phyloP scores from a whole-genome alignment of 768 basidiomycete genomes.

The Hericium rajendrae region DNA sequence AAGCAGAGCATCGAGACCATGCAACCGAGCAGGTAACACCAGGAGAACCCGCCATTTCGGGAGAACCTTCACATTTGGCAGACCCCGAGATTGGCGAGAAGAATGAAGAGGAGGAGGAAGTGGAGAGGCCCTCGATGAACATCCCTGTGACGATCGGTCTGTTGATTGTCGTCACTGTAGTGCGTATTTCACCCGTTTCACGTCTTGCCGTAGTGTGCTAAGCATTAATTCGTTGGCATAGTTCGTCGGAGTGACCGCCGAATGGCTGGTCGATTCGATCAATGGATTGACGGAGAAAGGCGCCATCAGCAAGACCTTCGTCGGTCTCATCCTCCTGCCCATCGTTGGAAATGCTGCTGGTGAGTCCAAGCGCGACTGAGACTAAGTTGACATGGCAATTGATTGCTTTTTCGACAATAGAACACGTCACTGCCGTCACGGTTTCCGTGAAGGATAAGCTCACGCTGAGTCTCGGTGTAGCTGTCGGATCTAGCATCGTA shows the following conservation, averaged over 20 bases:
- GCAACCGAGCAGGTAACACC: background rate
- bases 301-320: conserved; percentile 65
- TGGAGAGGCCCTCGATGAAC: conserved; percentile 27
- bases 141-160: conserved; percentile 25
- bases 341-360: conserved; percentile 86
- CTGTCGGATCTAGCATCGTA: conserved; percentile 80
- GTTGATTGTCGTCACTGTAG: conserved; percentile 30
- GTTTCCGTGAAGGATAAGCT: conserved; percentile 88
- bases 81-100: background rate
- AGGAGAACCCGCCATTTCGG: background rate
- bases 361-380: conserved; percentile 18
- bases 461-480: conserved; percentile 78
- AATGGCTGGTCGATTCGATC: conserved; percentile 72
- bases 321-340: conserved; percentile 81
- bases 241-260: conserved; percentile 46
- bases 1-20: background rate
- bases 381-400: background rate
- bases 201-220: background rate
- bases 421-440: conserved; percentile 86
- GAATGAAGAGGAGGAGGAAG: conserved; percentile 19
- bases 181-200: conserved; percentile 13
- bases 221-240: conserved; percentile 4
- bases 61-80: background rate
- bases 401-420: conserved; percentile 23
- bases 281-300: conserved; percentile 53